Evolutionary conservation across 805 yeast genomes (phyloP), one percentile per base, ranked within the genome.

Genomic region (Starmerella khaoyaiensis): DNA sequence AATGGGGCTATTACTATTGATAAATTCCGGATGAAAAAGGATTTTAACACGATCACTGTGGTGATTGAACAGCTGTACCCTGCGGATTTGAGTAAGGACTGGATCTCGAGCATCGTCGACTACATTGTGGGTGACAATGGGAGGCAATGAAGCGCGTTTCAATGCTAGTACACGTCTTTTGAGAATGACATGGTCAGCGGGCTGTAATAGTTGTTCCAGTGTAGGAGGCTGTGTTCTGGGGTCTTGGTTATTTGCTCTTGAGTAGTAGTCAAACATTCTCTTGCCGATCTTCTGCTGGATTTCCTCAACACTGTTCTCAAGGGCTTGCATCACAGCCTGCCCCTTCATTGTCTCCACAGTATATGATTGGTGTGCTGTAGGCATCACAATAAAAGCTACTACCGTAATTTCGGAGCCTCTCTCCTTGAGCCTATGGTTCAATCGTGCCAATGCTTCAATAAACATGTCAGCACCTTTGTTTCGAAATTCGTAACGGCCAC

Each of bases 371-470:
- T 93, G 86, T 35, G 76, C 74, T 14, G 96, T 97, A 3, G 98
- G 98, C 97, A 90, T 90, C 60, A 87, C 87, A 53, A 87, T 83
- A 56, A 87, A 87, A 9, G 97, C 97, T 30, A 87, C 96, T 16
- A 87, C 90, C 0, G 97, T 87, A 68, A 77, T 79, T 51, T 79
- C 81, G 5, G 94, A 79, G 28, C 82, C 82, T 4, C 73, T 60
- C 40, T 73, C 76, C 63, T 90, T 83, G 54, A 87, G 71, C 42
- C 76, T 70, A 59, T 87, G 87, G 62, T 87, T 87, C 55, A 87
- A 70, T 49, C 98, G 69, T 1, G 97, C 97, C 42, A 87, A 68
- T 1, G 94, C 68, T 61, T 87, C 98, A 51, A 87, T 81, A 58
- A 75, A 87, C 68, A 87, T 77, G 58, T 87, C 98, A 25, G 83